A percentile compares a stretch with the other conserved stretches of the same genome.
Evolutionary conservation across 768 basidiomycete species (phyloP).

Genomic region (Leucogyrophana mollusca): DNA sequence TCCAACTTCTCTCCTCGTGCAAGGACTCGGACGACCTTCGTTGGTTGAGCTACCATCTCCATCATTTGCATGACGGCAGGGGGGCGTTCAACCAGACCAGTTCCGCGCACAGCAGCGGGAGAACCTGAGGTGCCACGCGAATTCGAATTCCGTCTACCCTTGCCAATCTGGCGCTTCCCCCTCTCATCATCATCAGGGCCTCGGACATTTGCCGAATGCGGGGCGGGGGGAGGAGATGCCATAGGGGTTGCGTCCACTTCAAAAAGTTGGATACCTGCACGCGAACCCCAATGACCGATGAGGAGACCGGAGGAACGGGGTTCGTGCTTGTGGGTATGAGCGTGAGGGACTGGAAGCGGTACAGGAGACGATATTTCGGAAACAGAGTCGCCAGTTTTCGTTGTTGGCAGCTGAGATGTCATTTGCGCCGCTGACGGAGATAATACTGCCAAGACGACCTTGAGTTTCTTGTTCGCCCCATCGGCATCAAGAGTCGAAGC

Average conservation of each 20-base stretch:
- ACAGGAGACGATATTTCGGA: constrained; percentile 48
- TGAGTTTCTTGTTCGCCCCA: constrained; percentile 28
- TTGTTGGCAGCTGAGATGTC: constrained; percentile 17
- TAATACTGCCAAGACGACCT: constrained; percentile 63
- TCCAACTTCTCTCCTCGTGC: constrained; percentile 86
- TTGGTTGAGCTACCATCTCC: constrained; percentile 72
- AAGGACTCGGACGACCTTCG: constrained; percentile 74
- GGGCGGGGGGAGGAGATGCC: constrained; percentile 8
- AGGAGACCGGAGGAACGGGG: constrained; percentile 62
- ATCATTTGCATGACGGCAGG: constrained; percentile 81
- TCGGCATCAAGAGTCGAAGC: constrained; percentile 23
- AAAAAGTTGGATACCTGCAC: constrained; percentile 56
- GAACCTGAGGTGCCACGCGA: constrained; percentile 3
- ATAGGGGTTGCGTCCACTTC: constrained; percentile 45
- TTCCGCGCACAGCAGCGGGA: constrained; percentile 20
- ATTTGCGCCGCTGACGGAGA: constrained; percentile 28
- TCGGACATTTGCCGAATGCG: constrained; percentile 15
- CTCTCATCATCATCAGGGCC: constrained; percentile 33
- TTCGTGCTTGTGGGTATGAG: constrained; percentile 58
- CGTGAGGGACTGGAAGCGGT: constrained; percentile 61
- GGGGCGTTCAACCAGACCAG: constrained; percentile 70
- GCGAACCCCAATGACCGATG: constrained; percentile 65
- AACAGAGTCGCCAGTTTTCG: constrained; percentile 24
- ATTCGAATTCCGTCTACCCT: constrained; percentile 29
- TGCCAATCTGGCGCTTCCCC: constrained; percentile 22